Evolutionary conservation across 2,329 filamentous ascomycete genomes (phyloP).

Genomic region (Penicillium sp.): DNA sequence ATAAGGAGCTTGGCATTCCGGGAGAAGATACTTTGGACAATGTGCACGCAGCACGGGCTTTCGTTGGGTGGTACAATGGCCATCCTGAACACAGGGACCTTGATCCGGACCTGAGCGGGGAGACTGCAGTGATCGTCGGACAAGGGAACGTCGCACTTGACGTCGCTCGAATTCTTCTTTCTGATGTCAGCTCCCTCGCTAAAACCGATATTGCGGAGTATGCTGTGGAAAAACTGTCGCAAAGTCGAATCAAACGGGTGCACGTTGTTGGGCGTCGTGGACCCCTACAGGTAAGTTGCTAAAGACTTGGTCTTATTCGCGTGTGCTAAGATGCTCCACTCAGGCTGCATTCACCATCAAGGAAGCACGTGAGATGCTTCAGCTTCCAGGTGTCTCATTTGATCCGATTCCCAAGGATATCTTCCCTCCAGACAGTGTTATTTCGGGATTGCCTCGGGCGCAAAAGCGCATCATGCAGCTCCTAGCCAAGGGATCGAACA

Average conservation of each 20-base stretch:
- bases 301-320: not conserved
- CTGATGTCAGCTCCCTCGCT: constrained; percentile 69
- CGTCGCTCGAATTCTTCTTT: constrained; percentile 83
- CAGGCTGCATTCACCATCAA: constrained; percentile 94
- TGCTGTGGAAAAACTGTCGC: constrained; percentile 71
- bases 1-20: constrained; percentile 74
- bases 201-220: constrained; percentile 88
- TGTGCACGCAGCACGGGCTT: constrained; percentile 85
- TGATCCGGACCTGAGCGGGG: constrained; percentile 71
- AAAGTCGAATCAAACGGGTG: constrained; percentile 75
- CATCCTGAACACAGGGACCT: constrained; percentile 77
- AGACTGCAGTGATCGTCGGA: constrained; percentile 84
- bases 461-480: constrained; percentile 78
- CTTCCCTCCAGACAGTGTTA: constrained; percentile 61
- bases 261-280: constrained; percentile 87
- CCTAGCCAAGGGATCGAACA: constrained; percentile 70
- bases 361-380: constrained; percentile 84
- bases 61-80: constrained; percentile 99
- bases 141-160: constrained; percentile 97
- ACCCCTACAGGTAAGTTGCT: constrained; percentile 70
- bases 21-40: constrained; percentile 69
- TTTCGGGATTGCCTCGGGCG: constrained; percentile 71
- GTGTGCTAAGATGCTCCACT: constrained; percentile 2
- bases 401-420: constrained; percentile 66
- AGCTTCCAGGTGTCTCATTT: constrained; percentile 71